phyloP scores from a whole-genome alignment of 1,284 basidiomycete genomes.

The Ceratorhiza oryzae-sativae region DNA sequence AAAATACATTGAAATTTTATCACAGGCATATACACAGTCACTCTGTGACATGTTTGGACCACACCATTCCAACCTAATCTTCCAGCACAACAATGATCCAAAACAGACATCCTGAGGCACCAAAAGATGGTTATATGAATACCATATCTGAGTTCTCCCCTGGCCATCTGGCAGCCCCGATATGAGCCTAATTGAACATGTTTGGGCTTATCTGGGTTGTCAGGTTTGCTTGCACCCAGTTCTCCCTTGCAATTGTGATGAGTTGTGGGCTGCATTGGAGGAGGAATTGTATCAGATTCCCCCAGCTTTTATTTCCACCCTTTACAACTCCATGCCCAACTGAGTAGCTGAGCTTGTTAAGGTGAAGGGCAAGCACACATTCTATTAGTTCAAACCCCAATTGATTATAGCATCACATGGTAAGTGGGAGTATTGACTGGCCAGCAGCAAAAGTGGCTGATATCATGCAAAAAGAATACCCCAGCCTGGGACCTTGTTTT shows the following conservation, averaged over 20 bases:
- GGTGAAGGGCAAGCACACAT: not conserved
- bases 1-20: not conserved
- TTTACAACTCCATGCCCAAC: conserved; percentile 18
- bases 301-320: not conserved
- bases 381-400: not conserved
- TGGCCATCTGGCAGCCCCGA: conserved; percentile 9
- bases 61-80: not conserved
- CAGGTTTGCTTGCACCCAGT: not conserved
- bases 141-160: conserved; percentile 5
- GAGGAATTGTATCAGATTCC: conserved; percentile 3
- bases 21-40: not conserved
- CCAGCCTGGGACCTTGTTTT: not conserved
- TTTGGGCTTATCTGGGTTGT: not conserved
- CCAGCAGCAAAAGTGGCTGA: not conserved
- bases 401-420: not conserved
- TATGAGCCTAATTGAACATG: conserved; percentile 6
- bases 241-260: not conserved
- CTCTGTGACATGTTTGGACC: not conserved
- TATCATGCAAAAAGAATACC: not conserved
- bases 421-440: not conserved
- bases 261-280: conserved; percentile 11
- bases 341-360: not conserved
- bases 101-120: not conserved
- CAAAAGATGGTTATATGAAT: not conserved
- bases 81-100: conserved; percentile 6